A percentile compares a stretch with the other conserved stretches of the same genome.
phyloP scores from a whole-genome alignment of 805 yeast genomes.

The Metschnikowia henanensis region DNA sequence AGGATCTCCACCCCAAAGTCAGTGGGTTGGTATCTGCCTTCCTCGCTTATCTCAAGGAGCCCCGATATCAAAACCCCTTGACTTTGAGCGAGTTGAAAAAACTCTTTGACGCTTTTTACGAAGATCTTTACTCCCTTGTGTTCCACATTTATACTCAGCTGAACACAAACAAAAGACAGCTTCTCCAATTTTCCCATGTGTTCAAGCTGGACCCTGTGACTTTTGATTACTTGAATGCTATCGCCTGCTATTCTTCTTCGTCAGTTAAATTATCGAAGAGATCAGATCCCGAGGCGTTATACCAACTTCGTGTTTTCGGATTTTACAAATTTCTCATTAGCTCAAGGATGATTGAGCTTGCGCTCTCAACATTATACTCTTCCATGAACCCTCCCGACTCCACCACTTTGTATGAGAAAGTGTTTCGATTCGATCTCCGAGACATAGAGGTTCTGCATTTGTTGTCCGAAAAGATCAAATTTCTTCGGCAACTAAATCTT shows the following conservation, averaged over 20 bases:
- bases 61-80: slow-evolving; percentile 43
- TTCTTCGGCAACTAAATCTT: slow-evolving; percentile 26
- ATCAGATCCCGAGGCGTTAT: slow-evolving; percentile 35
- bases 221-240: slow-evolving; percentile 43
- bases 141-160: slow-evolving; percentile 37
- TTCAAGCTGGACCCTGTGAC: slow-evolving; percentile 30
- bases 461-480: slow-evolving; percentile 32
- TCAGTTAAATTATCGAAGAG: slow-evolving; percentile 38
- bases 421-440: slow-evolving; percentile 38
- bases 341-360: slow-evolving; percentile 32
- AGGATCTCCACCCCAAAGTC: slow-evolving; percentile 29
- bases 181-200: slow-evolving; percentile 29
- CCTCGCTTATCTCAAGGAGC: slow-evolving; percentile 40
- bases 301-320: slow-evolving; percentile 41
- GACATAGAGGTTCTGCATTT: slow-evolving; percentile 39
- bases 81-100: slow-evolving; percentile 33
- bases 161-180: slow-evolving; percentile 38
- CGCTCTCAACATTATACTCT: slow-evolving; percentile 31
- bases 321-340: slow-evolving; percentile 40
- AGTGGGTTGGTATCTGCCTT: slow-evolving; percentile 27
- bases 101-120: slow-evolving; percentile 36
- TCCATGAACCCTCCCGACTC: slow-evolving; percentile 29
- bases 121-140: slow-evolving; percentile 37
- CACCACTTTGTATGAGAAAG: slow-evolving; percentile 35
- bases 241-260: slow-evolving; percentile 38